phyloP scores from a whole-genome alignment of 2,329 filamentous ascomycete species.

The Aspergillus sp. region DNA sequence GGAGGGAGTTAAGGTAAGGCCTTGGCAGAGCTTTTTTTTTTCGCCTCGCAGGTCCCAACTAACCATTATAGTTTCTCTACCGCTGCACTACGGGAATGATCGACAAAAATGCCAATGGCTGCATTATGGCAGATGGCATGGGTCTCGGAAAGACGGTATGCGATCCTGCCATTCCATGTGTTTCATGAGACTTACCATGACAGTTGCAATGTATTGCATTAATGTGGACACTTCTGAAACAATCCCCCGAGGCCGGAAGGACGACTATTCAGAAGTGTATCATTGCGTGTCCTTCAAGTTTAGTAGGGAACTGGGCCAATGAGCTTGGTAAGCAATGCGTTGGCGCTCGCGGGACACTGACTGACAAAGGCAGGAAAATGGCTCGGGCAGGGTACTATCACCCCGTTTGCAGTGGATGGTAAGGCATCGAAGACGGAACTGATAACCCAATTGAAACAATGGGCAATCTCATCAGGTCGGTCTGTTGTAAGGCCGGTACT shows the following conservation, averaged over 20 bases:
- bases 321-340: slow-evolving; percentile 59
- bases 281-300: slow-evolving; percentile 92
- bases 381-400: slow-evolving; percentile 88
- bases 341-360: neutral
- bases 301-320: slow-evolving; percentile 98
- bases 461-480: slow-evolving; percentile 89
- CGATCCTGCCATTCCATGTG: neutral
- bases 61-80: slow-evolving; percentile 72
- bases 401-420: slow-evolving; percentile 92
- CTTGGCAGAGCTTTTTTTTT: neutral
- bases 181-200: slow-evolving; percentile 21
- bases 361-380: slow-evolving; percentile 66
- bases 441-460: slow-evolving; percentile 85
- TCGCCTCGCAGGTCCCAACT: neutral
- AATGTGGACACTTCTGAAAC: slow-evolving; percentile 95
- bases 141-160: slow-evolving; percentile 83
- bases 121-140: slow-evolving; percentile 99
- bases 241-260: slow-evolving; percentile 93
- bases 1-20: slow-evolving; percentile 76
- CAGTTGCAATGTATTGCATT: slow-evolving; percentile 88
- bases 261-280: slow-evolving; percentile 93
- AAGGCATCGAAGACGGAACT: slow-evolving; percentile 95
- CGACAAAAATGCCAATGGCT: slow-evolving; percentile 89
- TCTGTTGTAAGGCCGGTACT: slow-evolving; percentile 87
- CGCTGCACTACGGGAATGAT: slow-evolving; percentile 92